These are phyloP conservation scores for Cladorrhinum sp. DNA, from an alignment of 2,329 filamentous ascomycete species.

Conservation along the genomic window DNA sequence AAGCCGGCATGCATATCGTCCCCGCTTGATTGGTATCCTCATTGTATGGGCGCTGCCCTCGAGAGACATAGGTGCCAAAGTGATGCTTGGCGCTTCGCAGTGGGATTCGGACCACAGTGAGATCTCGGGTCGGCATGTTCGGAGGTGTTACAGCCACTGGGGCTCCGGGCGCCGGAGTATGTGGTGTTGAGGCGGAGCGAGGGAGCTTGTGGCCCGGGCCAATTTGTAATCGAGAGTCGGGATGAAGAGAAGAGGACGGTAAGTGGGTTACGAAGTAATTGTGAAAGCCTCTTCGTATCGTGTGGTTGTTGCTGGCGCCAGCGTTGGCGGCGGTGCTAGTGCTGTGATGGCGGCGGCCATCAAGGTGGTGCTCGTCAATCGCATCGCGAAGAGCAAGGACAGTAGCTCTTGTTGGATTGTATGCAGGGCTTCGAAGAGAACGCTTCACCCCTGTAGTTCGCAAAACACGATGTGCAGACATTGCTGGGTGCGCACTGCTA, in stretches of 20 bases:
- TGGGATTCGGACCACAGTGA: conserved; percentile 93
- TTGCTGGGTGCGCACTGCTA: conserved; percentile 9
- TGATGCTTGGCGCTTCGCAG: conserved; percentile 93
- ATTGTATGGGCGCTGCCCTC: conserved; percentile 83
- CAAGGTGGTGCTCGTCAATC: conserved; percentile 3
- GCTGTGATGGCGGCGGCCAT: conserved; percentile 5
- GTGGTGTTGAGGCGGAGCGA: conserved; percentile 77
- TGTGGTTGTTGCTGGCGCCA: conserved; percentile 18
- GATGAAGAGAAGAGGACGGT: conserved; percentile 87
- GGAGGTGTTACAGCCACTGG: conserved; percentile 58
- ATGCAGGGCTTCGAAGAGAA: conserved; percentile 10
- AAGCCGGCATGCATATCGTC: conserved; percentile 88
- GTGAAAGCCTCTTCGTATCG: conserved; percentile 63
- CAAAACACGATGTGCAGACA: conserved; percentile 16
- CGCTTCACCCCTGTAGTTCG: conserved; percentile 16
- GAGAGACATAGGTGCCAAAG: conserved; percentile 75
- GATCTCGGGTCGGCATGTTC: conserved; percentile 64
- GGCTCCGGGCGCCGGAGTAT: conserved; percentile 55
- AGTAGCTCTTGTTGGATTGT: conserved; percentile 2
- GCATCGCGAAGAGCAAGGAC: conserved; percentile 5
- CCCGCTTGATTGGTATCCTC: conserved; percentile 94
- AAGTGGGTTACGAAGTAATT: conserved; percentile 97
- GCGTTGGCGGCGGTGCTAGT: not conserved
- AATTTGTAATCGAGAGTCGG: conserved; percentile 65
- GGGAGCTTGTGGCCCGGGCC: conserved; percentile 82